Evolutionary conservation across 805 yeast species (phyloP), one percentile per base, ranked within the genome.

Genomic region (Teunomyces lycoperdinae): DNA sequence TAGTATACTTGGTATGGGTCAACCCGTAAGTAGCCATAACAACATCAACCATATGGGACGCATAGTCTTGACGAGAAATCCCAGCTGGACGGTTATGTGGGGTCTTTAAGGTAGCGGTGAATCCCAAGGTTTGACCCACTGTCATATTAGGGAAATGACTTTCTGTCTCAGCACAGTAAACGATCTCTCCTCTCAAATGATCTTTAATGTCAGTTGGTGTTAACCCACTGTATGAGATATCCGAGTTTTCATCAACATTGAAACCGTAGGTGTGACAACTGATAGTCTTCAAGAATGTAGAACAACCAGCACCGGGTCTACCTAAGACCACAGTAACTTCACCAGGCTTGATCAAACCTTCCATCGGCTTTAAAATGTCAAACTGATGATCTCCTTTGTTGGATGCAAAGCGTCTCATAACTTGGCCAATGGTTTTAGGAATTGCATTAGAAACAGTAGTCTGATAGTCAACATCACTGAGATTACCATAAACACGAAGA

Each of bases 281-380:
- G 53, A 85, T 69, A 2, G 86, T 76, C 55, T 83, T 83, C 56
- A 84, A 68, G 43, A 84, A 67, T 0, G 89, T 83, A 2, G 88
- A 77, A 62, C 89, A 84, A 53, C 90, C 89, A n/a, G 89, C 80
- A 58, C 92, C 92, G 1, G 92, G 92, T 64, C 91, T 78, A 48
- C 94, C 92, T 41, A 86, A 69, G 9, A 86, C 89, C 43, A 85
- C 85, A 6, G 85, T 77, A 42, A 85, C 68, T 51, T 83, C 84
- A 43, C 89, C 89, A 3, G 87, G 83, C 44, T 68, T 68, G 47
- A 83, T 70, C 3, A 77, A 45, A 13, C 84, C 89, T 57, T 83
- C 87, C 86, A 83, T 82, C 28, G 85, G 76, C 60, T 82, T 83
- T 62, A 79, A 70, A 52, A 79, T 83, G 51, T 78, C 79, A 52